Conservation (phyloP, 352 stramenopile genomes). For the Pythium pectinolyticum region DNA sequence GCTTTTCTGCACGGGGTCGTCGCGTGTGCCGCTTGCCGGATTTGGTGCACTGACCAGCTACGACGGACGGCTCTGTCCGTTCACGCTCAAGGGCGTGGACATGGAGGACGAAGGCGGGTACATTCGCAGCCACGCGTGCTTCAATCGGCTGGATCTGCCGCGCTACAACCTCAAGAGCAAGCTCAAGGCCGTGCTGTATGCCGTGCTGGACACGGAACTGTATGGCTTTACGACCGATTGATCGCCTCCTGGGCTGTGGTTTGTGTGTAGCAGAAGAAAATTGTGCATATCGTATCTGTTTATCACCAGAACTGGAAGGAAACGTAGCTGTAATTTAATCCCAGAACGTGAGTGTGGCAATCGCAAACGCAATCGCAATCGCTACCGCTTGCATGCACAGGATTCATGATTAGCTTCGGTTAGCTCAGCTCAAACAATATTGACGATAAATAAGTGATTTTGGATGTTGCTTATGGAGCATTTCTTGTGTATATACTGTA, state of each 20-base stretch:
- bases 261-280: too few species aligned
- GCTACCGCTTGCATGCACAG: too few species aligned
- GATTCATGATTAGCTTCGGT: too few species aligned
- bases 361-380: not conserved
- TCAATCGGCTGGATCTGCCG: conserved; percentile 93
- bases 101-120: conserved; percentile 26
- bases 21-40: conserved; percentile 54
- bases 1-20: conserved; percentile 71
- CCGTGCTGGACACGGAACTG: conserved; percentile 64
- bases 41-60: conserved; percentile 62
- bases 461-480: too few species aligned
- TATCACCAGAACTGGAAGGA: too few species aligned
- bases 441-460: not conserved
- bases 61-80: conserved; percentile 56
- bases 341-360: conserved; percentile 3
- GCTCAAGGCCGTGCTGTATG: conserved; percentile 65
- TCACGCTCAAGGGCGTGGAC: conserved; percentile 53
- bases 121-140: conserved; percentile 80
- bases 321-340: conserved; percentile 8
- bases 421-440: too few species aligned
- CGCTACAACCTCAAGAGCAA: conserved; percentile 91
- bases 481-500: too few species aligned
- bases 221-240: conserved; percentile 64
- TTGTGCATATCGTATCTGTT: conserved; percentile 4
- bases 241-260: not conserved